phyloP scores from a whole-genome alignment of 1,139 yeast genomes.

The Lodderomyces theae region DNA sequence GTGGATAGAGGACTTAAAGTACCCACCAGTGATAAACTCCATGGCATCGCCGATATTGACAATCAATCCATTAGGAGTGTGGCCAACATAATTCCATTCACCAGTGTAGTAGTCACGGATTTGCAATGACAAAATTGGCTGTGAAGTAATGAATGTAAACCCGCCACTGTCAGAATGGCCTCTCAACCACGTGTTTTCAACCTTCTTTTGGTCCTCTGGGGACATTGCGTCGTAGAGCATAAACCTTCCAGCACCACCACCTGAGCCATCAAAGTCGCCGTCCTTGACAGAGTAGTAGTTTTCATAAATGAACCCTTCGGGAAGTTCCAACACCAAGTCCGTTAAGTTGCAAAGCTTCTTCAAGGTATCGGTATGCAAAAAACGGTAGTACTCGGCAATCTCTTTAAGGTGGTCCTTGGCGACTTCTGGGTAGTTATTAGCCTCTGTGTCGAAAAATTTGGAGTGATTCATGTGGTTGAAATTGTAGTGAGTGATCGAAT shows the following conservation, averaged over 20 bases:
- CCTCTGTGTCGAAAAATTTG: constrained; percentile 19
- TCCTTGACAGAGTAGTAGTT: constrained; percentile 27
- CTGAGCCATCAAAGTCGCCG: constrained; percentile 25
- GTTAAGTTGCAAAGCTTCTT: constrained; percentile 25
- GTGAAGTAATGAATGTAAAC: constrained; percentile 44
- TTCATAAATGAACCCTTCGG: constrained; percentile 33
- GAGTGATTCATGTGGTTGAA: constrained; percentile 25
- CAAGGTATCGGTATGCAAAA: constrained; percentile 23
- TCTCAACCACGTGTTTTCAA: constrained; percentile 43
- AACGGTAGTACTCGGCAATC: constrained; percentile 26
- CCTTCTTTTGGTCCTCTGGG: constrained; percentile 23
- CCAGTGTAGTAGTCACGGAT: constrained; percentile 46
- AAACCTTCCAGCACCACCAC: constrained; percentile 33
- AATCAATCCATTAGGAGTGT: constrained; percentile 43
- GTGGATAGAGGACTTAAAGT: constrained; percentile 47
- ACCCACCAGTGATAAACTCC: constrained; percentile 49
- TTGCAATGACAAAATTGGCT: constrained; percentile 49
- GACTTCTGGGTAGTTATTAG: constrained; percentile 27
- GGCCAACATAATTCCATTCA: constrained; percentile 48
- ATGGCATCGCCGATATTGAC: constrained; percentile 51
- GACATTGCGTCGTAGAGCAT: constrained; percentile 26
- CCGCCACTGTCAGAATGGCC: constrained; percentile 53
- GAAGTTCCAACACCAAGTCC: constrained; percentile 30
- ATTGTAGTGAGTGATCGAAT: constrained; percentile 28
- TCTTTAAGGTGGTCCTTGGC: constrained; percentile 26